Percentiles rank a stretch among this genome's conserved stretches.
Evolutionary conservation across 371 early-diverging fungal species (phyloP).

Genomic region (Mycotypha africana): DNA sequence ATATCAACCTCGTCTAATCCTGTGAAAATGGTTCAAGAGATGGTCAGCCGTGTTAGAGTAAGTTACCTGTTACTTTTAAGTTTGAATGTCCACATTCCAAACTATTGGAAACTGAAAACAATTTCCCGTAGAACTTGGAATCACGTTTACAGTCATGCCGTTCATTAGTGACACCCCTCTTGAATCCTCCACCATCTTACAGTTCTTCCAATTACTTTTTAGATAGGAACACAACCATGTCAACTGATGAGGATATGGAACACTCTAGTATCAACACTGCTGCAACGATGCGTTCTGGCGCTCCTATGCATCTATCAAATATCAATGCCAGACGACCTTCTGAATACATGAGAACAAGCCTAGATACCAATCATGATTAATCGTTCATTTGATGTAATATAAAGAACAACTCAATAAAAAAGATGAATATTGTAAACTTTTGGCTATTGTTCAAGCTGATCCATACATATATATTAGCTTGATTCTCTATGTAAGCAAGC

Average conservation of each 20-base stretch:
- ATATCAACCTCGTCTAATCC: conserved; percentile 44
- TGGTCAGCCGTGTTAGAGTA: conserved; percentile 70
- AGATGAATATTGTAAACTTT: too few relatives aligned
- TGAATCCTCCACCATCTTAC: conserved; percentile 57
- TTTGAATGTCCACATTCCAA: background rate
- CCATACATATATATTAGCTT: too few relatives aligned
- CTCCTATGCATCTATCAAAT: conserved; percentile 37
- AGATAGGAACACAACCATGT: background rate
- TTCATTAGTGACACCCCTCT: conserved; percentile 57
- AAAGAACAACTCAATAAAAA: too few relatives aligned
- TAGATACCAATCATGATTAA: conserved; percentile 26
- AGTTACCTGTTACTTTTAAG: conserved; percentile 2
- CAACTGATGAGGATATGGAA: too few relatives aligned
- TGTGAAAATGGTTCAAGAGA: conserved; percentile 65
- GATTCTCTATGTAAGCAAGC: too few relatives aligned
- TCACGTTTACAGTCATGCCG: conserved; percentile 63
- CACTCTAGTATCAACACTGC: too few relatives aligned
- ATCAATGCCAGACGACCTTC: conserved; percentile 44
- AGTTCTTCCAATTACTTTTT: conserved; percentile 29
- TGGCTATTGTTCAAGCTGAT: too few relatives aligned
- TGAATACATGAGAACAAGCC: conserved; percentile 31
- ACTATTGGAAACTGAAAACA: background rate
- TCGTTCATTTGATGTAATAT: too few relatives aligned
- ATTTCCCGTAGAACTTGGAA: conserved; percentile 51
- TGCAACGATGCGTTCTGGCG: conserved; percentile 30